These are phyloP conservation scores for Catharanthus roseus DNA, from an alignment of 257 asterid species.

Conservation along the genomic window DNA sequence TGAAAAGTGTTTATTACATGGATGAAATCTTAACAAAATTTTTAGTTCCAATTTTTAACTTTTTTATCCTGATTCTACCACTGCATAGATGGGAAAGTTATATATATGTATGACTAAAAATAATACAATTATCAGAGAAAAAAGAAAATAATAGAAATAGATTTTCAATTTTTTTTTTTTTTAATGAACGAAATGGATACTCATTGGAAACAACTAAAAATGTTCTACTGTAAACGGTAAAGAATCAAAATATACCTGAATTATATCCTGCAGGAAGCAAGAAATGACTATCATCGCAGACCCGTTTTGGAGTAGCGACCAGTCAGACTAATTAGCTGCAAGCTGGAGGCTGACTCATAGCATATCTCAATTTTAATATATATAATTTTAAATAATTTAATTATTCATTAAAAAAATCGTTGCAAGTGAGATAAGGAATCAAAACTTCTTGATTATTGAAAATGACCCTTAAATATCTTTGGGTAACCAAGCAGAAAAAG, in stretches of 20 bases:
- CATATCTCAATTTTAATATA: slow-evolving; percentile 1
- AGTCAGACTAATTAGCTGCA: not conserved
- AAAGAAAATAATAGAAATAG: too few relatives aligned
- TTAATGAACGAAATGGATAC: too few relatives aligned
- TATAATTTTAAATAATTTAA: not conserved
- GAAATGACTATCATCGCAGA: not conserved
- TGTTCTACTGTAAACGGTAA: slow-evolving; percentile 6
- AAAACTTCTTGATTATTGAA: not conserved
- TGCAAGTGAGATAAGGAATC: slow-evolving; percentile 13
- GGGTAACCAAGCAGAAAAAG: too few relatives aligned
- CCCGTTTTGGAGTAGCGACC: not conserved
- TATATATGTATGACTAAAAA: too few relatives aligned
- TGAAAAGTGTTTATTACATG: too few relatives aligned
- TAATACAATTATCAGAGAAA: too few relatives aligned
- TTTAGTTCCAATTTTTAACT: too few relatives aligned
- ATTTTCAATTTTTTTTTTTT: too few relatives aligned
- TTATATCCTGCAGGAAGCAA: not conserved
- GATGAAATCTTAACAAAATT: too few relatives aligned
- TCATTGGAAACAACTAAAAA: too few relatives aligned
- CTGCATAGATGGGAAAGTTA: too few relatives aligned
- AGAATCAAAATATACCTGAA: not conserved
- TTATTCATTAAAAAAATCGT: not conserved
- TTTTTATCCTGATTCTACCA: too few relatives aligned
- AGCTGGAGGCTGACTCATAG: slow-evolving; percentile 8
- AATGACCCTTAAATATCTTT: slow-evolving; percentile 1